These are phyloP conservation scores for Corymbia maculata DNA, from an alignment of 345 rosid species.

Conservation along the genomic window DNA sequence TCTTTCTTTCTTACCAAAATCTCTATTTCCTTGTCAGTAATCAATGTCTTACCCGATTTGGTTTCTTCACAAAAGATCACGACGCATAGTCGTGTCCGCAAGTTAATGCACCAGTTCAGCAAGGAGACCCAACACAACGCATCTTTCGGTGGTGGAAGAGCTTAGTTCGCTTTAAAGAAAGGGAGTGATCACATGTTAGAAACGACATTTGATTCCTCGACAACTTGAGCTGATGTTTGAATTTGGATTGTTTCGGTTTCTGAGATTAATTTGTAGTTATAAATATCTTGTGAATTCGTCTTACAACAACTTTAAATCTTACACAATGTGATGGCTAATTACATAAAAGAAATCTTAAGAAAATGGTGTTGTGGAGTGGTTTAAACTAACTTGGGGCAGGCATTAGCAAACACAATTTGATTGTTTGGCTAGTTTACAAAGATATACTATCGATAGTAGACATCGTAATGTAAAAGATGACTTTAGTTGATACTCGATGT, in stretches of 20 bases:
- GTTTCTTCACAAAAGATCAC: not conserved
- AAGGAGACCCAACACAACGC: not conserved
- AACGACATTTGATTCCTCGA: not conserved
- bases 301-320: not conserved
- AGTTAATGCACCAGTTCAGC: not conserved
- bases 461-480: no score
- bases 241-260: not conserved
- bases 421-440: not conserved
- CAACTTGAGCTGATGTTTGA: not conserved
- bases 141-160: not conserved
- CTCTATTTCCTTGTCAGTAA: not conserved
- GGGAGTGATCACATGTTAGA: not conserved
- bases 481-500: no score
- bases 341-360: no score
- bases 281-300: not conserved
- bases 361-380: no score
- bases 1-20: not conserved
- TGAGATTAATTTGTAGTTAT: no score
- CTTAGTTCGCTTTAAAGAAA: not conserved
- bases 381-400: no score
- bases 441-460: fast-evolving
- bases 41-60: not conserved
- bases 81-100: not conserved
- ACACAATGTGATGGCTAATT: no score
- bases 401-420: not conserved